Conservation (phyloP, 106 monocot species). For the Acorus calamus region DNA sequence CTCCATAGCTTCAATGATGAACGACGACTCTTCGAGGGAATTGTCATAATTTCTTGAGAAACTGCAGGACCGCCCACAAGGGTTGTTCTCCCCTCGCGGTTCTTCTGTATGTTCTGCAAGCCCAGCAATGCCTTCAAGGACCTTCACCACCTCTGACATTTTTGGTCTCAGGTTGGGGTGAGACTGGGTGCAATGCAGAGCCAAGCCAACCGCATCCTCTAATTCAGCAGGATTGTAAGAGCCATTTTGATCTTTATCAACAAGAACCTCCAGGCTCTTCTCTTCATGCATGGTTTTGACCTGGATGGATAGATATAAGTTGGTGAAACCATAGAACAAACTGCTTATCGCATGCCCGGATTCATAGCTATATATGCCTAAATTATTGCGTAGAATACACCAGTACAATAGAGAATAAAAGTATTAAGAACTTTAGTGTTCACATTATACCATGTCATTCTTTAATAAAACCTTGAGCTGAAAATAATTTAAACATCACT, state of each 20-base stretch:
- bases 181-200: constrained; percentile 60
- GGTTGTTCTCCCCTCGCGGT: constrained; percentile 5
- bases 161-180: constrained; percentile 68
- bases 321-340: too few species aligned
- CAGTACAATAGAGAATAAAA: too few species aligned
- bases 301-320: constrained; percentile 21
- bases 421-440: too few species aligned
- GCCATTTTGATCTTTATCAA: constrained; percentile 54
- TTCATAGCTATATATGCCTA: too few species aligned
- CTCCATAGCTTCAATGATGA: constrained; percentile 83
- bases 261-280: constrained; percentile 46
- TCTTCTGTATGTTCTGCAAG: constrained; percentile 29
- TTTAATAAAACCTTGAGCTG: too few species aligned
- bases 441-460: too few species aligned
- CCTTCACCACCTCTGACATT: constrained; percentile 72
- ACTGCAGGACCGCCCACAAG: constrained; percentile 26
- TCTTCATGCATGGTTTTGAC: constrained; percentile 52
- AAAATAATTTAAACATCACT: too few species aligned
- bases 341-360: too few species aligned
- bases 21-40: constrained; percentile 64
- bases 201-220: constrained; percentile 51
- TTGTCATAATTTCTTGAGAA: constrained; percentile 45
- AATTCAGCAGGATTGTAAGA: constrained; percentile 41
- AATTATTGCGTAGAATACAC: background rate
- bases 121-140: constrained; percentile 35